These are phyloP conservation scores for Phytophthora lateralis DNA, from an alignment of 352 stramenopile genomes.

Conservation along the genomic window DNA sequence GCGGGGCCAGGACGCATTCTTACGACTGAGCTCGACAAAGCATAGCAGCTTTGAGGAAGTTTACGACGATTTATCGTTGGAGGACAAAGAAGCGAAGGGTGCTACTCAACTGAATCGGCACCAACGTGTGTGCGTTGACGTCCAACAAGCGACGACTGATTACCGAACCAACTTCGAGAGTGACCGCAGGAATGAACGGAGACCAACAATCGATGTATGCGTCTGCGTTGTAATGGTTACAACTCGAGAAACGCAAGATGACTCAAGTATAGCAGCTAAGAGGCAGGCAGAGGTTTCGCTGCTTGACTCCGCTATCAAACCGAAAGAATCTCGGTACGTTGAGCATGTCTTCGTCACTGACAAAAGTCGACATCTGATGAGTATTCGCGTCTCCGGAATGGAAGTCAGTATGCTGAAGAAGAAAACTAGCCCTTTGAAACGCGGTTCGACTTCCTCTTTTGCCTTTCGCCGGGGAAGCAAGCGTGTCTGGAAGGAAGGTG, in stretches of 20 bases:
- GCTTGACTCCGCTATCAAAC: conserved; percentile 33
- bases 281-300: conserved; percentile 28
- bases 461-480: conserved; percentile 54
- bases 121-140: conserved; percentile 26
- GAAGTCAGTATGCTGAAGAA: conserved; percentile 32
- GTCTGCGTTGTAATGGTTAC: conserved; percentile 53
- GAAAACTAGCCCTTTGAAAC: conserved; percentile 17
- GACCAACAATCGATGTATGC: conserved; percentile 51
- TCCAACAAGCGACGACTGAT: conserved; percentile 33
- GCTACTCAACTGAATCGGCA: background rate
- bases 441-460: conserved; percentile 30
- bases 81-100: conserved; percentile 3
- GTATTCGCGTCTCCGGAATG: conserved; percentile 50
- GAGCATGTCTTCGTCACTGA: conserved; percentile 72
- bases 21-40: conserved; percentile 72
- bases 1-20: conserved; percentile 40
- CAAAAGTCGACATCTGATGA: conserved; percentile 53
- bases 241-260: conserved; percentile 34
- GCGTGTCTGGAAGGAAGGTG: conserved; percentile 58
- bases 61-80: conserved; percentile 5
- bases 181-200: conserved; percentile 31
- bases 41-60: conserved; percentile 51
- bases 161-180: conserved; percentile 35
- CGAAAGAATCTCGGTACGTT: conserved; percentile 36
- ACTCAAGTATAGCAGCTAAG: conserved; percentile 16